Base-by-base conservation (phyloP, 306 rosid genomes). In the Bauhinia variegata region DNA sequence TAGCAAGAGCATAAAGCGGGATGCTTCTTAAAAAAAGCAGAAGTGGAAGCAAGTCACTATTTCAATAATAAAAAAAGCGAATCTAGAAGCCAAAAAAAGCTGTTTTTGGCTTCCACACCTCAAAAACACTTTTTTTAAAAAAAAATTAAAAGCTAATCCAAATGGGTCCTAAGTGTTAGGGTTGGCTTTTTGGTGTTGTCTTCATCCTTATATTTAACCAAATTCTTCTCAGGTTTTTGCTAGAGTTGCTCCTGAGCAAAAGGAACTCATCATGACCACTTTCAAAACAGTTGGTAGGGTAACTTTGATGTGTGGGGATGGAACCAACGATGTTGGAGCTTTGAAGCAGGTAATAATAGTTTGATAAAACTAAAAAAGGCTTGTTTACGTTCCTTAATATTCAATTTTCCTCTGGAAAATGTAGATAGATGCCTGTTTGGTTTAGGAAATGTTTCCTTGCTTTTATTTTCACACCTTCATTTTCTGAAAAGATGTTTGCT, bases 241-340 rank as follows among this genome's bases (percentile, higher is more conserved):
- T 52, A 80, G 99, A 77, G 99, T 95, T 80, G 99, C 99, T 77
- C 99, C 99, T 2, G 95, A 88, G 81, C 99, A 95, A 73, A 95
- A 95, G 71, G 99, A 95, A 80, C 96, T 95, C 65, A 95, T 95
- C 75, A 67, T 95, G 95, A 95, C 99, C 66, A 90, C 97, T 63
- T 93, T 81, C 68, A 95, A 95, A 78, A 80, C 93, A 49, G 99
- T 95, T 39, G 99, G 99, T 73, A 81, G 99, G 76, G 39, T 85
- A 55, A 90, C 99, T 14, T 76, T 95, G 83, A 95, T 95, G 99
- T 95, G 99, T 78, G 99, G 99, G 38, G 97, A 95, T 80, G 99
- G 99, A 67, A 95, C 99, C 48, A 95, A 95, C 68, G 99, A 95
- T 38, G 99, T 95, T 67, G 99, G 99, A 68, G 99, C 99, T 63